phyloP scores from a whole-genome alignment of 2,329 filamentous ascomycete species.

The Phialophora macrospora region DNA sequence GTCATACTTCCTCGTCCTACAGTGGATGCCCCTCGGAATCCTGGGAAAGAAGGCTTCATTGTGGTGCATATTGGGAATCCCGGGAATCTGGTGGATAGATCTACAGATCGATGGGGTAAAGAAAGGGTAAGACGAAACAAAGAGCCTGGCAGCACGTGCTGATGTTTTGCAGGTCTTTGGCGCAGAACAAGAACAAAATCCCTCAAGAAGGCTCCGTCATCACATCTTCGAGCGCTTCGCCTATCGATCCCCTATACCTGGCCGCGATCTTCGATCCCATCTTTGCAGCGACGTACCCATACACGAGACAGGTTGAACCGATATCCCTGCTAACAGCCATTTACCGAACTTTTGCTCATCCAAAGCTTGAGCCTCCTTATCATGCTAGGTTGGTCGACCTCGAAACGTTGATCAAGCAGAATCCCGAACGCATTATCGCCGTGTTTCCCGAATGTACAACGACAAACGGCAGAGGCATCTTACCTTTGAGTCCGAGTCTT shows the following conservation, averaged over 20 bases:
- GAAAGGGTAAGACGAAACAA: constrained; percentile 67
- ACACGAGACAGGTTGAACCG: constrained; percentile 71
- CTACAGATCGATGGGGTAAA: constrained; percentile 97
- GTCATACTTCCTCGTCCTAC: constrained; percentile 79
- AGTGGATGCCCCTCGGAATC: constrained; percentile 75
- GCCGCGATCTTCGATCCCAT: constrained; percentile 95
- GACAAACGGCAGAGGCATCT: constrained; percentile 87
- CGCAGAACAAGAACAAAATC: constrained; percentile 73
- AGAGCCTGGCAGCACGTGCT: constrained; percentile 24
- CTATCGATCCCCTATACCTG: constrained; percentile 90
- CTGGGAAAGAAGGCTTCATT: constrained; percentile 79
- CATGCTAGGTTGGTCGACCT: constrained; percentile 64
- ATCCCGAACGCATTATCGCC: constrained; percentile 77
- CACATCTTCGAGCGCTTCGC: constrained; percentile 87
- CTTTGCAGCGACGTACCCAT: constrained; percentile 84
- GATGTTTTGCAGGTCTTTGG: constrained; percentile 60
- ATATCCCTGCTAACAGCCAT: constrained; percentile 79
- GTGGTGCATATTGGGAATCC: constrained; percentile 85
- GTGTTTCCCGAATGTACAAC: constrained; percentile 94
- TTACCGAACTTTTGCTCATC: constrained; percentile 69
- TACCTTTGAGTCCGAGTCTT: constrained; percentile 80
- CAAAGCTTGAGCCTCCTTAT: constrained; percentile 54
- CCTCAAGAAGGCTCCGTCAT: constrained; percentile 82
- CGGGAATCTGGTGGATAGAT: constrained; percentile 97
- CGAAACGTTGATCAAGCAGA: constrained; percentile 64